Conservation (phyloP, 768 basidiomycete species). For the Trametes cinnabarina region DNA sequence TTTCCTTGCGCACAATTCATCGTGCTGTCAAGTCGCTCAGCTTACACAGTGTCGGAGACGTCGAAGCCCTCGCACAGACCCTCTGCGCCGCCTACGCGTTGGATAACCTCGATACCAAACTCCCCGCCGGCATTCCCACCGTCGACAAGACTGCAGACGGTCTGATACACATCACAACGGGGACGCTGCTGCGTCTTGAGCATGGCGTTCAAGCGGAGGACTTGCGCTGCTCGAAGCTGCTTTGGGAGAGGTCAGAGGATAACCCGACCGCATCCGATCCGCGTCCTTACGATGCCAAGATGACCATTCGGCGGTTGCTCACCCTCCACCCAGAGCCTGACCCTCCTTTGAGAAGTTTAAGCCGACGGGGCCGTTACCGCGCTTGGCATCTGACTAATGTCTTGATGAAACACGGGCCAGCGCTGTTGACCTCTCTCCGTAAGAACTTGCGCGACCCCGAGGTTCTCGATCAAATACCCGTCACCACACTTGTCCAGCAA, state of each 20-base stretch:
- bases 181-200: conserved; percentile 28
- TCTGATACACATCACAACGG: conserved; percentile 37
- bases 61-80: background rate
- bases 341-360: background rate
- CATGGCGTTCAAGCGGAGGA: conserved; percentile 23
- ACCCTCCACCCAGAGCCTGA: background rate
- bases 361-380: conserved; percentile 3
- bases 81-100: background rate
- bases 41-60: background rate
- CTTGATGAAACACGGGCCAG: conserved; percentile 29
- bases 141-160: conserved; percentile 28
- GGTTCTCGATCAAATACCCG: conserved; percentile 20
- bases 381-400: conserved; percentile 29
- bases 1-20: background rate
- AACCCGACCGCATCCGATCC: conserved; percentile 19
- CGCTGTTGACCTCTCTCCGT: conserved; percentile 5
- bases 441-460: conserved; percentile 14
- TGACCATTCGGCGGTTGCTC: background rate
- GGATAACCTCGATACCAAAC: conserved; percentile 44
- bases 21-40: background rate
- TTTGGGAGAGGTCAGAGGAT: conserved; percentile 33
- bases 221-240: conserved; percentile 32
- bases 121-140: conserved; percentile 32
- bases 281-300: background rate
- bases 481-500: conserved; percentile 14